Evolutionary conservation across 75 land plant genomes (phyloP), one percentile per base, ranked within the genome.

Genomic region (Sequoiadendron giganteum): DNA sequence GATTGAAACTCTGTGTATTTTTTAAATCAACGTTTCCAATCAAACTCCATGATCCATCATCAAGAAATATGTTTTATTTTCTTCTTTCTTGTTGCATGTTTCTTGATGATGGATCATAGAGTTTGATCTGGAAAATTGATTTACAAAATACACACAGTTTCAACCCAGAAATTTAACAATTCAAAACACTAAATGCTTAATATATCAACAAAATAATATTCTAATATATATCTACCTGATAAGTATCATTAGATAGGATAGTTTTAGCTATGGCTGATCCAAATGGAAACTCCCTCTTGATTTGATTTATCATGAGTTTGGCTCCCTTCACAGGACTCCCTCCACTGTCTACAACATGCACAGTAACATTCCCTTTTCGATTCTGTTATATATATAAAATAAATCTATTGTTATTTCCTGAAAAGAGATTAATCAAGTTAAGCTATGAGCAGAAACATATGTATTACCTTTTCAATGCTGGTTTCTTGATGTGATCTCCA

Each of bases 401-500:
- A 39, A 18, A 21, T 82, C 10, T 43, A 28, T 0, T 40, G 42
- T 40, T 42, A 40, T 40, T 28, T 16, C 7, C 43, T 82, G 10
- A 82, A 43, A 21, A 43, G 28, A 42, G 10, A 82, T 21, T 7
- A 6, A 30, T 42, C 42, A 78, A 36, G 1, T 36, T 78, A 78
- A 14, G 81, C 42, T 36, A 78, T 52, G 16, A 40, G 5, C 18
- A 78, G 16, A 15, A 45, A 18, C 30, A 16, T 16, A 1, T 28
- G 10, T 28, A 8, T 43, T 42, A 82, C 84, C 95, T 89, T 86
- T 3, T 89, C 75, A 39, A 91, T 93, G 89, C 87, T 93, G 88
- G 91, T n/a, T 3, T 73, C 49, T 85, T 96, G 97, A 77, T 96
- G 96, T 45, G 90, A 73, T 70, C 87, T 89, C 97, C 97, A 96